phyloP scores from a whole-genome alignment of 1,139 yeast genomes.

The Taphrina deformans region DNA sequence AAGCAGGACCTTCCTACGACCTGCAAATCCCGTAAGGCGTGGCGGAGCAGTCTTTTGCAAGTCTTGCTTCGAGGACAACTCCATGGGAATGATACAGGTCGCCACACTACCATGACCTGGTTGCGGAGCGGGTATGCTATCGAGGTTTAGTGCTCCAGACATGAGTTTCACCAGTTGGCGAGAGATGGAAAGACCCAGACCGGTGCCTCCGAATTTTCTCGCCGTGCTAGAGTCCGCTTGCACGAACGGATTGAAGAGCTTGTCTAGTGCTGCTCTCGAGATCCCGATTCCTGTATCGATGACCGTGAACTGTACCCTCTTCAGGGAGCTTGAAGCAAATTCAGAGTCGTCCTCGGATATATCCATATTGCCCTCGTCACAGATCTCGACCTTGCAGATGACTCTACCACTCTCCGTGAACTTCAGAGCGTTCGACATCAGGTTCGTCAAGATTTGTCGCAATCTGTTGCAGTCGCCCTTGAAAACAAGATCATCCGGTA shows the following conservation, averaged over 20 bases:
- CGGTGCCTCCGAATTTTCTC: constrained; percentile 61
- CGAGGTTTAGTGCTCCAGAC: constrained; percentile 51
- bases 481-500: constrained; percentile 55
- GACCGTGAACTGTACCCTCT: constrained; percentile 68
- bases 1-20: constrained; percentile 42
- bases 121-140: constrained; percentile 22
- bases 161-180: constrained; percentile 59
- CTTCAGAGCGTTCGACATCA: constrained; percentile 81
- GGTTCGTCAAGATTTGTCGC: constrained; percentile 82
- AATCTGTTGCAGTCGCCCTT: constrained; percentile 87
- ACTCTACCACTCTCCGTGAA: constrained; percentile 72
- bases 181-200: constrained; percentile 61
- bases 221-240: constrained; percentile 63
- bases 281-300: constrained; percentile 66
- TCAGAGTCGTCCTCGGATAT: not conserved
- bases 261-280: constrained; percentile 52
- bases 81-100: constrained; percentile 30
- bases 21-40: not conserved
- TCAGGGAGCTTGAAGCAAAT: not conserved
- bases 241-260: constrained; percentile 60
- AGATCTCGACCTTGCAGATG: constrained; percentile 36
- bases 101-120: constrained; percentile 29
- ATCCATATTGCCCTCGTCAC: constrained; percentile 19
- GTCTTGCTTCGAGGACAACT: constrained; percentile 4
- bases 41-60: not conserved